These are phyloP conservation scores for Betula pendula DNA, from an alignment of 306 rosid genomes.

Conservation along the genomic window DNA sequence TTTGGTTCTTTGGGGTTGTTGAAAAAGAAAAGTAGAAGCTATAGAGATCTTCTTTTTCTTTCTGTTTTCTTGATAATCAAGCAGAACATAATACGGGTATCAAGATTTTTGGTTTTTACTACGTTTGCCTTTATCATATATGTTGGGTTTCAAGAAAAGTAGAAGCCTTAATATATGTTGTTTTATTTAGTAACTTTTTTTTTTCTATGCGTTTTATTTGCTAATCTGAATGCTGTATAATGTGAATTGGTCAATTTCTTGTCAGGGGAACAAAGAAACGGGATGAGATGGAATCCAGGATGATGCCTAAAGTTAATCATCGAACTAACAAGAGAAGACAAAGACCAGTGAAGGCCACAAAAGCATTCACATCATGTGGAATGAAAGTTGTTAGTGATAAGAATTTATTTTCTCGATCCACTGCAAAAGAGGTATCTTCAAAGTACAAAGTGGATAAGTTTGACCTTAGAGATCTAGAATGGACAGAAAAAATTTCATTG, in stretches of 20 bases:
- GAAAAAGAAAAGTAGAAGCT: not conserved
- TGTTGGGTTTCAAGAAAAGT: too few relatives aligned
- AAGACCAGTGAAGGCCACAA: slow-evolving; percentile 9
- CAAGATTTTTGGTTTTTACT: not conserved
- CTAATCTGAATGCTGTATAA: not conserved
- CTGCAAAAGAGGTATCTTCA: not conserved
- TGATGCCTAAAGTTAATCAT: not conserved
- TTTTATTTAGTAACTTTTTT: not conserved
- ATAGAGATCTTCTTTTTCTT: not conserved
- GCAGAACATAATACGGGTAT: not conserved
- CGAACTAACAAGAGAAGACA: not conserved
- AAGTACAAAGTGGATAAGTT: slow-evolving; percentile 18
- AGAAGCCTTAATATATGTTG: too few relatives aligned
- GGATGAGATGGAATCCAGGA: not conserved
- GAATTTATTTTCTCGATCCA: not conserved
- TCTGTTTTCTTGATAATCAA: not conserved
- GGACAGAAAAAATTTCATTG: slow-evolving; percentile 32
- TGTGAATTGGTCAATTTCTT: not conserved
- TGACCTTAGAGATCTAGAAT: slow-evolving; percentile 28
- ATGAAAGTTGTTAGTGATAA: not conserved
- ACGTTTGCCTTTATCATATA: too few relatives aligned
- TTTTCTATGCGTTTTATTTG: too few relatives aligned
- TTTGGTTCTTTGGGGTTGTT: not conserved
- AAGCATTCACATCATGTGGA: slow-evolving; percentile 17
- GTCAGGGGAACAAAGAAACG: too few relatives aligned